phyloP scores from a whole-genome alignment of 306 rosid genomes.

The Calophaca sinica region DNA sequence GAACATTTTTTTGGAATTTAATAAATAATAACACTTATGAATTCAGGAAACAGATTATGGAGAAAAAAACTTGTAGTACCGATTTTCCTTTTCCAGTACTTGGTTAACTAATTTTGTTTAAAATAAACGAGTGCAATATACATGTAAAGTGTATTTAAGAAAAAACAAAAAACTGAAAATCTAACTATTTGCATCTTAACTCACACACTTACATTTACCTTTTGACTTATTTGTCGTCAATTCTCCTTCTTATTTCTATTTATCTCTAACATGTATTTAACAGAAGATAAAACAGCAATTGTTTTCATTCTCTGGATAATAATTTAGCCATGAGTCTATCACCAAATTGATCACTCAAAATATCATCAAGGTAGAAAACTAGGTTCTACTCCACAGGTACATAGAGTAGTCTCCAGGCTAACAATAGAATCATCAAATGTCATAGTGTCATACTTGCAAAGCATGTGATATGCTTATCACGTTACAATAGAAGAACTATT shows the following conservation, averaged over 20 bases:
- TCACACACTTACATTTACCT: background rate
- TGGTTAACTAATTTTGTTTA: background rate
- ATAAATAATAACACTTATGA: slow-evolving; percentile 6
- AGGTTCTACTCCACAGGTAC: slow-evolving; percentile 10
- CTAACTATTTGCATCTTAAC: background rate
- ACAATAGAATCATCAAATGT: slow-evolving; percentile 34
- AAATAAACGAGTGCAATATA: background rate
- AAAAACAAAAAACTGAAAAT: background rate
- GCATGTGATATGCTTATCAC: slow-evolving; percentile 7
- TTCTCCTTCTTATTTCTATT: background rate
- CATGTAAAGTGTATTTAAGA: background rate
- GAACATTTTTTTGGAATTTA: background rate
- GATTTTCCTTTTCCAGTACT: slow-evolving; percentile 19
- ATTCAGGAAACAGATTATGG: slow-evolving; percentile 14
- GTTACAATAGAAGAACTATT: slow-evolving; percentile 22
- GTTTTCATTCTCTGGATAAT: background rate
- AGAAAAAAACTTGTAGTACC: background rate
- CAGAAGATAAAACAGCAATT: background rate
- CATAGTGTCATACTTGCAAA: slow-evolving; percentile 42
- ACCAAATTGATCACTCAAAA: slow-evolving; percentile 13
- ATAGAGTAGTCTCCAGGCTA: background rate
- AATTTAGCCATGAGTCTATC: background rate
- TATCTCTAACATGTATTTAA: background rate
- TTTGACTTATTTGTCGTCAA: background rate
- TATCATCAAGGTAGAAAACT: slow-evolving; percentile 20